Conservation (phyloP, 129 eudicot species). For the Heracleum sosnowskyi region DNA sequence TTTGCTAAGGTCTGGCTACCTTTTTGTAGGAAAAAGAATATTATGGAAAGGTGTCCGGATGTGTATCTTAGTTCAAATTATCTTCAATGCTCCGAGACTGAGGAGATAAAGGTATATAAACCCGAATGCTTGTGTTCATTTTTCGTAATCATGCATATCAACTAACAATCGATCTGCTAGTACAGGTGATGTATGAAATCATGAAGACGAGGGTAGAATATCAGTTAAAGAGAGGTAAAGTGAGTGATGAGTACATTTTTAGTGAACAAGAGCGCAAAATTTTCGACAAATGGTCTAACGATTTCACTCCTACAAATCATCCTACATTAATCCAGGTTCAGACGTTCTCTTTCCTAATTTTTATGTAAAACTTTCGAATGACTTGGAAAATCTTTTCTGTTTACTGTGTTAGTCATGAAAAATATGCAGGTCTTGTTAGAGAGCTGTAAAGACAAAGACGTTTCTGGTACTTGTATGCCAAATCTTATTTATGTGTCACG, state of each 20-base stretch:
- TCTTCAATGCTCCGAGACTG: slow-evolving; percentile 14
- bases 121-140: background rate
- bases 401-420: background rate
- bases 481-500: slow-evolving; percentile 62
- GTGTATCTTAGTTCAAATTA: slow-evolving; percentile 38
- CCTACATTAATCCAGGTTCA: slow-evolving; percentile 64
- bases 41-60: slow-evolving; percentile 49
- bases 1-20: slow-evolving; percentile 73
- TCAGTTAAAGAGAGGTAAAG: slow-evolving; percentile 46
- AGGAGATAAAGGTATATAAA: slow-evolving; percentile 49
- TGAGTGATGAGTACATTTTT: slow-evolving; percentile 32
- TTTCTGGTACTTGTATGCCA: slow-evolving; percentile 41
- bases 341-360: background rate
- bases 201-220: slow-evolving; percentile 52
- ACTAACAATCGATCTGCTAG: background rate
- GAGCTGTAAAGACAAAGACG: slow-evolving; percentile 32
- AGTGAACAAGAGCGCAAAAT: slow-evolving; percentile 18
- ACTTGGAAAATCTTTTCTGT: background rate
- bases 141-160: background rate
- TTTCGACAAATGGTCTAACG: slow-evolving; percentile 38
- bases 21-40: slow-evolving; percentile 47
- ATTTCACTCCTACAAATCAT: slow-evolving; percentile 46
- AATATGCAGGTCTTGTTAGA: slow-evolving; percentile 43
- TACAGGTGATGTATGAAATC: slow-evolving; percentile 38
- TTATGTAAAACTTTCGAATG: background rate